Conservation (phyloP, 148 eudicot genomes). For the Rhododendron ovatum region DNA sequence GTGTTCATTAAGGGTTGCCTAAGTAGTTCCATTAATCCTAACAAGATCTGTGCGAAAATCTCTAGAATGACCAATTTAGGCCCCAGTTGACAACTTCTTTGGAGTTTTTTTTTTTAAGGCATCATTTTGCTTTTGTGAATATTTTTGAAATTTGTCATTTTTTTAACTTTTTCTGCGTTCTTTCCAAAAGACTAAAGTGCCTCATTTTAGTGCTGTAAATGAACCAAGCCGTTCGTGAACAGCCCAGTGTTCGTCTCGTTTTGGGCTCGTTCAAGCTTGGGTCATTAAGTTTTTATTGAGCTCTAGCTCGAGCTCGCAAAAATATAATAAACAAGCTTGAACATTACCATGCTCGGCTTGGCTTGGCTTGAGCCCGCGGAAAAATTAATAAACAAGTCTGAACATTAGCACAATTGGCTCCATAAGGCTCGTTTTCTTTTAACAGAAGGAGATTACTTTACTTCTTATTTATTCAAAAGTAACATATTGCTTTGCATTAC, state of each 20-base stretch:
- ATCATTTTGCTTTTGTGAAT: background rate
- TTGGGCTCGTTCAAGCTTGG: background rate
- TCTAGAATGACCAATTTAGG: constrained; percentile 1
- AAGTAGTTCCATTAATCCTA: background rate
- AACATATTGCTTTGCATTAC: background rate
- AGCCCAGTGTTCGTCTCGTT: background rate
- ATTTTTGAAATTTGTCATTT: background rate
- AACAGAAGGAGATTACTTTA: background rate
- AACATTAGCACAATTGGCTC: background rate
- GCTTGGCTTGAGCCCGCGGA: too few species aligned
- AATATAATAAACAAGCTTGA: background rate
- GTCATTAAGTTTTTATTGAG: background rate
- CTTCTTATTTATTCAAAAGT: background rate
- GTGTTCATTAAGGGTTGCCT: background rate
- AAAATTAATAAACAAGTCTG: background rate
- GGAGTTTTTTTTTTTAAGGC: background rate
- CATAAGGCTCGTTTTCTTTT: too few species aligned
- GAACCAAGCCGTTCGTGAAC: background rate
- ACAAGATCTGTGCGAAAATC: background rate
- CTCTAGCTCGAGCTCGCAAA: too few species aligned
- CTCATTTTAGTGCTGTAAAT: background rate
- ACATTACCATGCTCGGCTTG: background rate
- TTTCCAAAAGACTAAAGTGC: background rate
- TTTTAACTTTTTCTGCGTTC: background rate
- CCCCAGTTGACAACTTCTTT: background rate